Conservation (phyloP, 2,329 filamentous ascomycete genomes). For the Xylariales sp. region DNA sequence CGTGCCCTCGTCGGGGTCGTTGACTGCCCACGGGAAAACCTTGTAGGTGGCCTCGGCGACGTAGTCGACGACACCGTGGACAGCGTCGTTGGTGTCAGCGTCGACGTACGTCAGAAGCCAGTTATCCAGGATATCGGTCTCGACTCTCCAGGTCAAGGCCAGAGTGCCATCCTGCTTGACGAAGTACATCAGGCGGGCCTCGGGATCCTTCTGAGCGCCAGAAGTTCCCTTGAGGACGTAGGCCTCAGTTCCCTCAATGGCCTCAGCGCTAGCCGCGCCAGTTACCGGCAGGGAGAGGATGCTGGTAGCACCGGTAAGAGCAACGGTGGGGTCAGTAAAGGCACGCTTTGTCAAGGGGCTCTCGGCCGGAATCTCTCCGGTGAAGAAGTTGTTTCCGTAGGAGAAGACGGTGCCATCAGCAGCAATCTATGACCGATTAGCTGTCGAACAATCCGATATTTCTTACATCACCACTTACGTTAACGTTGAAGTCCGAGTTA, state of each 20-base stretch:
- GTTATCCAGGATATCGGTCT: slow-evolving; percentile 52
- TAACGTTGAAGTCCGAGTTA: slow-evolving; percentile 57
- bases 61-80: slow-evolving; percentile 54
- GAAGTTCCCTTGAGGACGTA: slow-evolving; percentile 43
- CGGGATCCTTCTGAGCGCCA: slow-evolving; percentile 46
- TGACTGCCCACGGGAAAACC: slow-evolving; percentile 52
- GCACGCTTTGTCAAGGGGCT: slow-evolving; percentile 35
- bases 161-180: slow-evolving; percentile 42
- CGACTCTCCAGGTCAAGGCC: slow-evolving; percentile 51
- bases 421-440: slow-evolving; percentile 34
- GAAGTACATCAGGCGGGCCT: slow-evolving; percentile 52
- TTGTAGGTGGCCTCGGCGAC: slow-evolving; percentile 50
- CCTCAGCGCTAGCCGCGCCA: slow-evolving; percentile 34
- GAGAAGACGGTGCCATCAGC: slow-evolving; percentile 52
- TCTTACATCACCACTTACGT: slow-evolving; percentile 36
- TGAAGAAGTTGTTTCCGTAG: slow-evolving; percentile 45
- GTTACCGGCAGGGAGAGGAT: slow-evolving; percentile 36
- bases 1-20: slow-evolving; percentile 46
- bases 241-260: slow-evolving; percentile 30
- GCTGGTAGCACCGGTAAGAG: slow-evolving; percentile 35
- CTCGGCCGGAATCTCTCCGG: slow-evolving; percentile 36
- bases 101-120: slow-evolving; percentile 58
- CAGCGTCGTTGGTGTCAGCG: slow-evolving; percentile 37
- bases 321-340: slow-evolving; percentile 37
- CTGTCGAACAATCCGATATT: background rate